These are phyloP conservation scores for Phaseolus coccineus DNA, from an alignment of 331 rosid species.

Conservation along the genomic window DNA sequence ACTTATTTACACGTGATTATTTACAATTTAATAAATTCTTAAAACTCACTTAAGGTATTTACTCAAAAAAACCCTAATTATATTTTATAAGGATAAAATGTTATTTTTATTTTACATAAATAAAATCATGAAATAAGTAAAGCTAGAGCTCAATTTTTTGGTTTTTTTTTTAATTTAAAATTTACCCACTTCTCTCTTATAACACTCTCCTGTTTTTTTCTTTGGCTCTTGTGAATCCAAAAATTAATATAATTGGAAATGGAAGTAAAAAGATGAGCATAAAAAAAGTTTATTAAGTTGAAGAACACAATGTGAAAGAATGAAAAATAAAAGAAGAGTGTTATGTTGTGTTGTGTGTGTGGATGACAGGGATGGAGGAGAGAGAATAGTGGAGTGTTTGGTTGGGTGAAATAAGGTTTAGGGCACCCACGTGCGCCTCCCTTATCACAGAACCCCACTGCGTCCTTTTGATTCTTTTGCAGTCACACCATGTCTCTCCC, in stretches of 20 bases:
- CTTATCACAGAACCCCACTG: conserved; percentile 71
- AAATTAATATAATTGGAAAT: background rate
- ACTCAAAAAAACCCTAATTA: no score
- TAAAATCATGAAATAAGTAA: no score
- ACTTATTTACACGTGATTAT: no score
- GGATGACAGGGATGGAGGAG: background rate
- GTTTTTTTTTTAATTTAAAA: no score
- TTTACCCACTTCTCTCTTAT: no score
- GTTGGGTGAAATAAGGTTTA: conserved; percentile 62
- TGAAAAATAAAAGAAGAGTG: background rate
- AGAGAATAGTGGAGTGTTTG: background rate
- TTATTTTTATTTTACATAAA: no score
- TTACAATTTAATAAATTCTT: no score
- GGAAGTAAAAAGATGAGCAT: background rate
- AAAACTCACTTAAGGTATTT: no score
- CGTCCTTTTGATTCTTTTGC: conserved; percentile 50
- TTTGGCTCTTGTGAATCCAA: no score
- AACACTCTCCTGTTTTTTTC: no score
- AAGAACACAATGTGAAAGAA: background rate
- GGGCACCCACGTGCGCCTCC: conserved; percentile 81
- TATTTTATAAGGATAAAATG: no score
- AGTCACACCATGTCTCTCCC: conserved; percentile 44
- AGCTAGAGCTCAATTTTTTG: no score
- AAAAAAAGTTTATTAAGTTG: background rate
- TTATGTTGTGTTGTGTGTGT: background rate